Evolutionary conservation across 108 stramenopile genomes (phyloP).

Genomic region (Nitzschia palea): DNA sequence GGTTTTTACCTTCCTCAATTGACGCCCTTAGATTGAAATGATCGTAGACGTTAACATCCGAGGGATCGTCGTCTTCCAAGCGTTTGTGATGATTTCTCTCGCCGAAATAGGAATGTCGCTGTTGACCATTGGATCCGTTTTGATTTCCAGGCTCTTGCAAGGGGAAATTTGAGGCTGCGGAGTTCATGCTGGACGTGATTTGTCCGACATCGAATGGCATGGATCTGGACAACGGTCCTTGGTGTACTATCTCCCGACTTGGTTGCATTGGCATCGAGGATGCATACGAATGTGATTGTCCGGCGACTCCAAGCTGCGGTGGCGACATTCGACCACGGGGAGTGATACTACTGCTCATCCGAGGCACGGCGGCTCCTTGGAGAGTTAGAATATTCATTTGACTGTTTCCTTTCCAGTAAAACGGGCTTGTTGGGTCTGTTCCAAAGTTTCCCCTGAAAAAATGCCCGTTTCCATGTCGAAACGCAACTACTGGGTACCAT

Average conservation of each 20-base stretch:
- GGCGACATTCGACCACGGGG: no score
- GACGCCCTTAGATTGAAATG: constrained; percentile 13
- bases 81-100: constrained; percentile 11
- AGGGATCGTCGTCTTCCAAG: constrained; percentile 29
- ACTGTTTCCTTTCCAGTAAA: constrained; percentile 17
- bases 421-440: neutral
- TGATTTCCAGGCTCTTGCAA: no score
- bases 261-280: no score
- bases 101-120: constrained; percentile 9
- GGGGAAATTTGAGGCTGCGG: no score
- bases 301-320: no score
- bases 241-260: no score
- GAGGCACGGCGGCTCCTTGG: neutral
- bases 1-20: no score
- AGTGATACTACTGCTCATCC: neutral
- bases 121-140: no score
- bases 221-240: neutral
- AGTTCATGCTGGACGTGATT: neutral
- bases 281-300: no score
- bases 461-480: constrained; percentile 5
- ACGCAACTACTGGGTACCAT: constrained; percentile 7
- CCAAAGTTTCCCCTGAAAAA: constrained; percentile 14
- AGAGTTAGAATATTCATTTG: neutral
- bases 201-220: neutral
- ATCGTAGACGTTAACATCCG: constrained; percentile 1